Conservation (phyloP, 257 asterid genomes). For the Coffea eugenioides region DNA sequence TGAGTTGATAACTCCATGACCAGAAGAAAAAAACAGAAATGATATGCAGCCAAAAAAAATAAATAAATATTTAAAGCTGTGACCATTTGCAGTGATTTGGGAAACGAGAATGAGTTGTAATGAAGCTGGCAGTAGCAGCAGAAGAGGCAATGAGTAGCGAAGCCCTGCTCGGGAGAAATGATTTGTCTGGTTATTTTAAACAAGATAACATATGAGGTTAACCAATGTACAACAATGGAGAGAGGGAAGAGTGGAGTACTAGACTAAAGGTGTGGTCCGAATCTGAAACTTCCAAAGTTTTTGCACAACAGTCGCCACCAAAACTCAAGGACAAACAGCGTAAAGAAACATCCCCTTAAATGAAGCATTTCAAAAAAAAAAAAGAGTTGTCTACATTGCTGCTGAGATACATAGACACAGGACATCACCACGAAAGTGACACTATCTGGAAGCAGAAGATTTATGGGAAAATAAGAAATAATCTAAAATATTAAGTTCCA, state of each 20-base stretch:
- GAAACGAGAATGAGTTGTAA: slow-evolving; percentile 8
- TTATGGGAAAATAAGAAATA: neutral
- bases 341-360: neutral
- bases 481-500: too few species aligned
- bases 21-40: neutral
- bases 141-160: neutral
- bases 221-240: neutral
- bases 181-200: slow-evolving; percentile 1
- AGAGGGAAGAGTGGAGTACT: neutral
- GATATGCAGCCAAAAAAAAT: neutral
- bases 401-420: slow-evolving; percentile 1
- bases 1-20: neutral
- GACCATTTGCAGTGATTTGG: slow-evolving; percentile 14
- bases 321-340: neutral
- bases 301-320: slow-evolving; percentile 4
- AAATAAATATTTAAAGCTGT: neutral
- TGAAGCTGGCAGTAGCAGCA: neutral
- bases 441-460: neutral
- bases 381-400: slow-evolving; percentile 5
- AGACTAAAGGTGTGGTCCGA: slow-evolving; percentile 4
- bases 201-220: neutral
- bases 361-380: slow-evolving; percentile 9
- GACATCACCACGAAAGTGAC: slow-evolving; percentile 13
- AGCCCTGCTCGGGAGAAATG: neutral
- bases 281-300: neutral